phyloP scores from a whole-genome alignment of 371 early-diverging fungal genomes.

The Mortierella sp. region DNA sequence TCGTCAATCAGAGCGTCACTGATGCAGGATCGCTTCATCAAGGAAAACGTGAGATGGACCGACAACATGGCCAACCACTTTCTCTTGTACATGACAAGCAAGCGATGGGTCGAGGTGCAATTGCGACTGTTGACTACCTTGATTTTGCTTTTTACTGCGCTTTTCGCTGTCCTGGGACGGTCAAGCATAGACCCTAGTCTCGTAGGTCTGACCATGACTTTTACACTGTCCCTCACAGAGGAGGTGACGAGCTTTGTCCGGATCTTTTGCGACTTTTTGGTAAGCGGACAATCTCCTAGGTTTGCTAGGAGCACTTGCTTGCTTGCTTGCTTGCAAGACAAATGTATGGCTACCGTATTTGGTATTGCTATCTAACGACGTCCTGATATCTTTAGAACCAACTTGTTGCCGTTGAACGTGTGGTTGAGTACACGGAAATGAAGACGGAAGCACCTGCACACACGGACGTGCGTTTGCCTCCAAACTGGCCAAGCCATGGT shows the following conservation, averaged over 20 bases:
- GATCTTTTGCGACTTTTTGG: conserved; percentile 77
- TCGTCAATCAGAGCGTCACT: conserved; percentile 87
- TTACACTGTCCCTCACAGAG: conserved; percentile 86
- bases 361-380: too few relatives aligned
- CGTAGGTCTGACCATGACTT: conserved; percentile 89
- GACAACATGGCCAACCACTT: conserved; percentile 86
- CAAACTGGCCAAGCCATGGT: conserved; percentile 64
- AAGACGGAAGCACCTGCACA: conserved; percentile 66
- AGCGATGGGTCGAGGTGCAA: conserved; percentile 94
- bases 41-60: conserved; percentile 75
- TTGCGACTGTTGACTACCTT: conserved; percentile 80
- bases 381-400: too few relatives aligned
- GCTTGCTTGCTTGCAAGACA: too few relatives aligned
- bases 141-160: conserved; percentile 74
- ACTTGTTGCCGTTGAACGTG: conserved; percentile 88
- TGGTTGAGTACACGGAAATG: conserved; percentile 86
- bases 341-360: too few relatives aligned
- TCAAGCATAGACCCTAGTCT: conserved; percentile 74
- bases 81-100: conserved; percentile 81
- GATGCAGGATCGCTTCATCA: conserved; percentile 77
- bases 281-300: conserved; percentile 21
- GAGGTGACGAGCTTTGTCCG: conserved; percentile 90
- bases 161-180: conserved; percentile 69
- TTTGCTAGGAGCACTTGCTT: too few relatives aligned
- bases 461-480: conserved; percentile 34